These are phyloP conservation scores for Hawksworthiomyces lignivorus DNA, from an alignment of 2,329 filamentous ascomycete genomes.

Conservation along the genomic window DNA sequence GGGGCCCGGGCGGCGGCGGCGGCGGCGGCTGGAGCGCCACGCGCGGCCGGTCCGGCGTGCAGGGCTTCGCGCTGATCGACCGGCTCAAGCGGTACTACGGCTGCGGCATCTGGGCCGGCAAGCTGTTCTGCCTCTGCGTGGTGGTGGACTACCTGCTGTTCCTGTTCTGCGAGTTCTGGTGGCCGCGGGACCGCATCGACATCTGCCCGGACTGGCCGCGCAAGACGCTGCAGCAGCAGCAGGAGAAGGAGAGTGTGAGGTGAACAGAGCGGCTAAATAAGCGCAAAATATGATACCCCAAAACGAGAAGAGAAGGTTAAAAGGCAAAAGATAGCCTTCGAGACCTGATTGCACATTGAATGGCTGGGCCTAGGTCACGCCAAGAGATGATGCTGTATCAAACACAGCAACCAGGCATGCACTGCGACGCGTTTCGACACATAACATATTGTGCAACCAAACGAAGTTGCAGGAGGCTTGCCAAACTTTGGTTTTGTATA, in stretches of 20 bases:
- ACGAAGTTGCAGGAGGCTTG: too few species aligned
- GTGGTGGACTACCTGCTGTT: conserved; percentile 92
- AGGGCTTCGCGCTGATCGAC: conserved; percentile 89
- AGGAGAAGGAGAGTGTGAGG: conserved; percentile 5
- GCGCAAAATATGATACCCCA: too few species aligned
- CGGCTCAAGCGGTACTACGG: conserved; percentile 94
- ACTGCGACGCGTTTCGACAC: too few species aligned
- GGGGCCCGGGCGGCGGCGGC: conserved; percentile 34
- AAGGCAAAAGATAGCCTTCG: too few species aligned
- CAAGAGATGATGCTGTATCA: too few species aligned
- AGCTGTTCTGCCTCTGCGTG: conserved; percentile 90
- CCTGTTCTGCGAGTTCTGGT: conserved; percentile 78
- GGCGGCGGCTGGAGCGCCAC: conserved; percentile 56
- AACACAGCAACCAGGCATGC: too few species aligned
- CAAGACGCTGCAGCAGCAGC: conserved; percentile 40
- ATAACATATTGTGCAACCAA: too few species aligned
- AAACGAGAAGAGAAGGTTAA: too few species aligned
- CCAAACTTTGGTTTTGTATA: too few species aligned
- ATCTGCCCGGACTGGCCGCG: conserved; percentile 87
- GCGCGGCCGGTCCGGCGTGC: conserved; percentile 59
- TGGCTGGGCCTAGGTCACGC: too few species aligned
- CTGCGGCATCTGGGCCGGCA: conserved; percentile 96
- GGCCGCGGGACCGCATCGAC: conserved; percentile 79
- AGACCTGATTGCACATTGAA: too few species aligned
- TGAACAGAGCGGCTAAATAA: too few species aligned